These are phyloP conservation scores for Nakazawaea wickerhamii DNA, from an alignment of 805 yeast genomes.

Conservation along the genomic window DNA sequence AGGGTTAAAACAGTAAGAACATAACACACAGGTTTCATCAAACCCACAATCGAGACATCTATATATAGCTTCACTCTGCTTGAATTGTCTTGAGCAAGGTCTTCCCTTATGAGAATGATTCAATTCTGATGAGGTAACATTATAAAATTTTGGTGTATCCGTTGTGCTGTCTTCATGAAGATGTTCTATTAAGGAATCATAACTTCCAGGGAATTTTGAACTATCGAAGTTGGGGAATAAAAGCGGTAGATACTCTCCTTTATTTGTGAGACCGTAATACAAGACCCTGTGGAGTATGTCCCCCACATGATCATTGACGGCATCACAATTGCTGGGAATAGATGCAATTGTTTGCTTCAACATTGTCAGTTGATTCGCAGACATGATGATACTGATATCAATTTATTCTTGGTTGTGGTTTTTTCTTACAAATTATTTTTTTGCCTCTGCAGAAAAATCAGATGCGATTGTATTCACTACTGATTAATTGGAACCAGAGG, in stretches of 20 bases:
- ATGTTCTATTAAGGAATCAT: neutral
- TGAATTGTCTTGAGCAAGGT: slow-evolving; percentile 63
- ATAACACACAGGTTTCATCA: slow-evolving; percentile 74
- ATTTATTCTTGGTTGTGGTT: neutral
- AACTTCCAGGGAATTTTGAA: slow-evolving; percentile 1
- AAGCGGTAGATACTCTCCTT: slow-evolving; percentile 29
- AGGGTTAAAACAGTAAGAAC: slow-evolving; percentile 66
- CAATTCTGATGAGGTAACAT: neutral
- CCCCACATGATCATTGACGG: slow-evolving; percentile 1
- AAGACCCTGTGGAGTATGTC: slow-evolving; percentile 17
- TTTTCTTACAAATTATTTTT: neutral
- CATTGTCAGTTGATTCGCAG: neutral
- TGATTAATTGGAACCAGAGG: neutral
- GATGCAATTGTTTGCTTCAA: neutral
- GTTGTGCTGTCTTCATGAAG: neutral
- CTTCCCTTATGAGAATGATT: slow-evolving; percentile 46
- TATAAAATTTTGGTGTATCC: neutral
- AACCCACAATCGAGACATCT: slow-evolving; percentile 72
- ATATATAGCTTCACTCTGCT: slow-evolving; percentile 59
- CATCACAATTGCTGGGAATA: slow-evolving; percentile 7
- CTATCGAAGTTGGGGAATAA: slow-evolving; percentile 6
- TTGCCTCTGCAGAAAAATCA: neutral
- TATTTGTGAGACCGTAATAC: slow-evolving; percentile 30
- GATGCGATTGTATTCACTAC: neutral
- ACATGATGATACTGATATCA: neutral